Conservation (phyloP, 352 stramenopile genomes). For the Pythium myriotylum region DNA sequence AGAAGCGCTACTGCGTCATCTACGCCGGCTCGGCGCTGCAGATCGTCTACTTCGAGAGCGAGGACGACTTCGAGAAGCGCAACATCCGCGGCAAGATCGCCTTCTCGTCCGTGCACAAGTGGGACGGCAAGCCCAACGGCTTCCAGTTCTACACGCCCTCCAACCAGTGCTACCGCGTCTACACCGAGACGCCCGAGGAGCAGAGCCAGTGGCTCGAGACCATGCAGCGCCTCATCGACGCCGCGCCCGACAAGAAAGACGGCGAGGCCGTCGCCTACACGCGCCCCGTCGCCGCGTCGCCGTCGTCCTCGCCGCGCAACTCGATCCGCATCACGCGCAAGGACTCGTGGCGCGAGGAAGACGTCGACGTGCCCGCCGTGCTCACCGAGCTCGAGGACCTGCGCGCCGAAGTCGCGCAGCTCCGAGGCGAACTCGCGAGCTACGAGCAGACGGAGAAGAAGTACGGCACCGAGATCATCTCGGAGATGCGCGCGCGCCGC, state of each 20-base stretch:
- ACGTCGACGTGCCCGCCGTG: slow-evolving; percentile 67
- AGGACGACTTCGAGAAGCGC: slow-evolving; percentile 74
- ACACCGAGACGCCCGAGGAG: slow-evolving; percentile 75
- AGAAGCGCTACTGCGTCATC: slow-evolving; percentile 87
- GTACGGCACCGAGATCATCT: slow-evolving; percentile 63
- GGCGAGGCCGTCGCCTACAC: slow-evolving; percentile 63
- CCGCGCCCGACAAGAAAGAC: slow-evolving; percentile 66
- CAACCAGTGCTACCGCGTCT: slow-evolving; percentile 86
- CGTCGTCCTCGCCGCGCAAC: slow-evolving; percentile 55
- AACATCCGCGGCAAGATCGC: slow-evolving; percentile 82
- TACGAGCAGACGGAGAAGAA: slow-evolving; percentile 84
- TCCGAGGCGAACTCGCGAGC: slow-evolving; percentile 69
- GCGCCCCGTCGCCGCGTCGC: slow-evolving; percentile 69
- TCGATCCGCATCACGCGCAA: slow-evolving; percentile 46
- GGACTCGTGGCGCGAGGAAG: slow-evolving; percentile 82
- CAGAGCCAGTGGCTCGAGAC: slow-evolving; percentile 63
- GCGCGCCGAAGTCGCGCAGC: slow-evolving; percentile 66
- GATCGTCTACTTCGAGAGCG: slow-evolving; percentile 81
- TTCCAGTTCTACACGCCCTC: slow-evolving; percentile 88
- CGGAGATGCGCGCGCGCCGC: slow-evolving; percentile 50
- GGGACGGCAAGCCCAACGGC: slow-evolving; percentile 85
- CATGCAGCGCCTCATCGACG: slow-evolving; percentile 76
- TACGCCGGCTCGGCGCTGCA: slow-evolving; percentile 58
- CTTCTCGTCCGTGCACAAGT: slow-evolving; percentile 79
- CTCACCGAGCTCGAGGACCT: slow-evolving; percentile 74